Percentiles rank a stretch among this genome's conserved stretches.
Conservation (phyloP, 2,329 filamentous ascomycete species). For the Rhytidhysteron rufulum region DNA sequence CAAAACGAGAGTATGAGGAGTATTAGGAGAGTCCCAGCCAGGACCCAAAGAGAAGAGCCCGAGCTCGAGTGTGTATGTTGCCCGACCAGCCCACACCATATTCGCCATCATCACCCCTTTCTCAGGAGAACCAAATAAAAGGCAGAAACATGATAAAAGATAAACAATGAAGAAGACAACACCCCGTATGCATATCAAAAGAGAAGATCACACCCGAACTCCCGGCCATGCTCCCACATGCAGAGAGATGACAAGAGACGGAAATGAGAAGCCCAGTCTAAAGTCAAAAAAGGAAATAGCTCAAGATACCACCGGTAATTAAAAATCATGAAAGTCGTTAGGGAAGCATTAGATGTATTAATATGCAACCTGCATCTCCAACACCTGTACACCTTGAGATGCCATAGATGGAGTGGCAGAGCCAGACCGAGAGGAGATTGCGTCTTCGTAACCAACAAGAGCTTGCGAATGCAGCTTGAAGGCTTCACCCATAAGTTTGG, state of each 20-base stretch:
- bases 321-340: conserved; percentile 19
- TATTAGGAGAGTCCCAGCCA: conserved; percentile 28
- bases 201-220: conserved; percentile 20
- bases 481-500: conserved; percentile 94
- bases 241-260: conserved; percentile 24
- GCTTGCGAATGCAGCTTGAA: conserved; percentile 97
- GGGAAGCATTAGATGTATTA: not conserved
- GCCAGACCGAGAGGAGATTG: conserved; percentile 49
- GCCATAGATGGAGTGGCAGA: conserved; percentile 40
- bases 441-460: conserved; percentile 89
- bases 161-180: conserved; percentile 1
- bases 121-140: conserved; percentile 15
- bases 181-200: conserved; percentile 13
- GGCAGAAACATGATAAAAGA: conserved; percentile 1
- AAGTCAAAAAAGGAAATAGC: conserved; percentile 18
- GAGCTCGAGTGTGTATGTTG: conserved; percentile 30
- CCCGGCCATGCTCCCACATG: conserved; percentile 31
- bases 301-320: conserved; percentile 7
- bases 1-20: conserved; percentile 25
- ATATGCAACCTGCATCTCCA: conserved; percentile 40
- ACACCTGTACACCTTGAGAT: conserved; percentile 36
- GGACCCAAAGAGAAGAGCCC: conserved; percentile 23
- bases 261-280: conserved; percentile 30
- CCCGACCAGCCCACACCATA: conserved; percentile 27
- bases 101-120: conserved; percentile 30